phyloP scores from a whole-genome alignment of 176 grass and related monocot species.

The Triticum urartu region DNA sequence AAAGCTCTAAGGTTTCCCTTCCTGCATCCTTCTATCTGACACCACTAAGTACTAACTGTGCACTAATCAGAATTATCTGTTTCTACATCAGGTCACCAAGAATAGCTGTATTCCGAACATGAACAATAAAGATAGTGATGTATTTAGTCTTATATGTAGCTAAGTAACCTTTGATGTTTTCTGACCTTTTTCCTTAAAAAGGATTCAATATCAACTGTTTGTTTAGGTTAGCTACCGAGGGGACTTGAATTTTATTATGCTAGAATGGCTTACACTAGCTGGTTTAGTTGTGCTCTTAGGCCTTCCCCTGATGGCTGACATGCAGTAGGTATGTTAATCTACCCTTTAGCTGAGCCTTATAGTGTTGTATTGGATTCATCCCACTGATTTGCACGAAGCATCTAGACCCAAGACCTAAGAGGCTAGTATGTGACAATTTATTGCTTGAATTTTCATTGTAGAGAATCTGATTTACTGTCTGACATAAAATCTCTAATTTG shows the following conservation, averaged over 20 bases:
- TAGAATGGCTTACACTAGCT: not conserved
- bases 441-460: not conserved
- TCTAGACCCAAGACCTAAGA: not conserved
- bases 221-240: not conserved
- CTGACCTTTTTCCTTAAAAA: not conserved
- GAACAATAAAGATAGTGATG: not conserved
- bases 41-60: not conserved
- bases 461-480: not conserved
- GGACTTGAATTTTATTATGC: not conserved
- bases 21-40: not conserved
- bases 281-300: conserved; percentile 9
- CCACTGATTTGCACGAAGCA: not conserved
- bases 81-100: conserved; percentile 2
- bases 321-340: not conserved
- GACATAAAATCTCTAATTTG: not conserved
- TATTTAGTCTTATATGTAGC: not conserved
- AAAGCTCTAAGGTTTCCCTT: too few species aligned
- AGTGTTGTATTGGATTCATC: not conserved
- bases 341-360: not conserved
- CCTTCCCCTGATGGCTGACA: not conserved
- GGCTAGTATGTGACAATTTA: not conserved
- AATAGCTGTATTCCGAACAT: not conserved
- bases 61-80: not conserved
- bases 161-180: not conserved
- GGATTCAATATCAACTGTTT: not conserved